Base-by-base conservation (phyloP, 495 filamentous ascomycete genomes). In the Thozetella sp. region DNA sequence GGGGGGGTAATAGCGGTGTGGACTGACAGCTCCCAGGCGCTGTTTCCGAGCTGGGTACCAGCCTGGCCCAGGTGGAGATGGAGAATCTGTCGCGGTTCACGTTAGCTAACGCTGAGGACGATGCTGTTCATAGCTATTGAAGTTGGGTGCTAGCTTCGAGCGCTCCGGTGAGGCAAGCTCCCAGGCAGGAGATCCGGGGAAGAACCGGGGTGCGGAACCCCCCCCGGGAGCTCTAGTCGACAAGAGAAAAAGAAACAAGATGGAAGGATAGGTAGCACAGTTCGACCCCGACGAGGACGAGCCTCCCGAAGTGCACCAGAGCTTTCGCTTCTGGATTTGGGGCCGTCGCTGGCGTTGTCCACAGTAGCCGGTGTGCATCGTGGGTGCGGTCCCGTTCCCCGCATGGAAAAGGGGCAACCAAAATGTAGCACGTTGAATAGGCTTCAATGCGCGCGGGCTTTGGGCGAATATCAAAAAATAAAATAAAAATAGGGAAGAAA, bases 41-140 rank as follows among this genome's bases (percentile, higher is more conserved):
- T 92, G 82, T 94, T 95, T 70, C 93, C 93, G 54, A 97, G 88
- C 89, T 97, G 93, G 61, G 83, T 86, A 80, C 93, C 93, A 80
- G 93, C 93, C 82, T 97, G 93, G 81, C 93, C 93, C 72, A 97
- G 86, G 73, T 97, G 92, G 69, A 97, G 81, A 75, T 97, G 93
- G 70, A 90, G 88, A 73, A 97, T 84, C 91, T 96, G 55, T 59
- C 48, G 25, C 26, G 20, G 53, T 30, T 30, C 20, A 20, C 25
- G 56, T 67, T 46, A 67, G 70, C 30, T 51, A 48, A 56, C 50
- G 25, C 12, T 11, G 53, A 43, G 34, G 27, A 45, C 37, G 37
- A 23, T 25, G 6, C 57, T 55, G 53, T 22, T 12, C 19, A 51
- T 26, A 37, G 48, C n/a, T 24, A 54, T 59, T 62, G 45, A 61